Evolutionary conservation across 2,329 filamentous ascomycete genomes (phyloP), one percentile per base, ranked within the genome.

Genomic region (Elsinoe fawcettii): DNA sequence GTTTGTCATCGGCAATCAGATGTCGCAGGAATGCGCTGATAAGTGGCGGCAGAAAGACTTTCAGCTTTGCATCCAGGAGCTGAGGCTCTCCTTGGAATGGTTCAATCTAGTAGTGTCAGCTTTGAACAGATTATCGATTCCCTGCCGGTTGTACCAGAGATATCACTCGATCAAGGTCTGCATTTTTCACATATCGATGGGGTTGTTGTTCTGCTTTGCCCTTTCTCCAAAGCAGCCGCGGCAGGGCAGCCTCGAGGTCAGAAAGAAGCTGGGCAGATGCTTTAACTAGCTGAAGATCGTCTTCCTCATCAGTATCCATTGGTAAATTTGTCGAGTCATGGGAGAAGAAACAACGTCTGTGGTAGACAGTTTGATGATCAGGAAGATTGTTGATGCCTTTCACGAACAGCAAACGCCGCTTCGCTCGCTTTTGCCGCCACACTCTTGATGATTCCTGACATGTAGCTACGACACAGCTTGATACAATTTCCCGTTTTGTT

Each of bases 31-130:
- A 95, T 16, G 88, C 86, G 65, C 85, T 80, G 23, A 89, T 84
- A 34, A 97, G 77, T 39, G 81, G 75, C 22, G 88, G 86, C 51
- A 97, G 77, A 71, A 95, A 84, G 61, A 74, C 79, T 53, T 87
- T 84, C 41, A 99, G 78, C 70, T 92, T 82, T 8, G 89, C 83
- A 72, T 99, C 93, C 23, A 99, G 80, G 37, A 97, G 80, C 70
- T 99, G 93, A 16, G 93, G 93, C 63, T 95, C 86, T 75, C 96
- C 91, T 77, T 97, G 92, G 64, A 97, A 99, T 1, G 87, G 84
- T 64, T 96, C 90, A 51, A 99, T 82, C 71, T 75, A 58, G 27
- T 9, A 9, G 27, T 30, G 27, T 30, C 27, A 30, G 27, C 27
- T 9, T 30, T 9, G 27, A 5, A 30, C 27, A 30, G 27, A 30